These are phyloP conservation scores for Chlorociboria aeruginascens DNA, from an alignment of 495 filamentous ascomycete genomes.

Conservation along the genomic window DNA sequence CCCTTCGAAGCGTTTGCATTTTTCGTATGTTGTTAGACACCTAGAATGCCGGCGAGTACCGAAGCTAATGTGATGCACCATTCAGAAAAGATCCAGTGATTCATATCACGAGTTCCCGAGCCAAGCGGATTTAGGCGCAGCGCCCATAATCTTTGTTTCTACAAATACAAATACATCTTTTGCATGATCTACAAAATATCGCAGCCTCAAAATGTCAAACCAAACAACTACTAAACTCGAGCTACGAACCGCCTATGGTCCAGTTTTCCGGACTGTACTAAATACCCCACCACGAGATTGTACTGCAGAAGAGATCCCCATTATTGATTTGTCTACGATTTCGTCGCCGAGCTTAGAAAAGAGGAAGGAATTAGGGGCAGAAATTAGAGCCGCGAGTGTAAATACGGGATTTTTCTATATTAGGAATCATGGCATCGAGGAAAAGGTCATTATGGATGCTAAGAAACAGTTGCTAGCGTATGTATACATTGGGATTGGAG, in stretches of 20 bases:
- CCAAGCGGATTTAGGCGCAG: too few species aligned
- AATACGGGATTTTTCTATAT: constrained; percentile 45
- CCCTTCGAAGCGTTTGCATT: too few species aligned
- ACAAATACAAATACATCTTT: too few species aligned
- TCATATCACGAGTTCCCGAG: too few species aligned
- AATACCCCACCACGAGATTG: constrained; percentile 26
- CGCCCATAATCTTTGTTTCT: too few species aligned
- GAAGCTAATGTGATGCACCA: too few species aligned
- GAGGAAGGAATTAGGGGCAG: constrained; percentile 27
- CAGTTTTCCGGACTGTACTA: constrained; percentile 28
- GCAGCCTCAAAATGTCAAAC: background rate
- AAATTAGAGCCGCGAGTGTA: constrained; percentile 31
- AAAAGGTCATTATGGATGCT: constrained; percentile 31
- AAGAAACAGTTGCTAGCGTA: constrained; percentile 23
- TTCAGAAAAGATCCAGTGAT: too few species aligned
- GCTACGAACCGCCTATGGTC: constrained; percentile 28
- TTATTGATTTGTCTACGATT: constrained; percentile 37
- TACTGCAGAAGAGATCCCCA: constrained; percentile 42
- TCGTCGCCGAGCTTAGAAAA: constrained; percentile 25
- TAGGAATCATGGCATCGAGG: constrained; percentile 40
- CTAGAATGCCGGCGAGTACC: too few species aligned
- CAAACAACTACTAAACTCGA: constrained; percentile 26
- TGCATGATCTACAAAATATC: too few species aligned
- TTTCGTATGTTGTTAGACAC: too few species aligned
- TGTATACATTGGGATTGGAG: background rate